phyloP scores from a whole-genome alignment of 768 basidiomycete genomes.

The Pisolithus albus region DNA sequence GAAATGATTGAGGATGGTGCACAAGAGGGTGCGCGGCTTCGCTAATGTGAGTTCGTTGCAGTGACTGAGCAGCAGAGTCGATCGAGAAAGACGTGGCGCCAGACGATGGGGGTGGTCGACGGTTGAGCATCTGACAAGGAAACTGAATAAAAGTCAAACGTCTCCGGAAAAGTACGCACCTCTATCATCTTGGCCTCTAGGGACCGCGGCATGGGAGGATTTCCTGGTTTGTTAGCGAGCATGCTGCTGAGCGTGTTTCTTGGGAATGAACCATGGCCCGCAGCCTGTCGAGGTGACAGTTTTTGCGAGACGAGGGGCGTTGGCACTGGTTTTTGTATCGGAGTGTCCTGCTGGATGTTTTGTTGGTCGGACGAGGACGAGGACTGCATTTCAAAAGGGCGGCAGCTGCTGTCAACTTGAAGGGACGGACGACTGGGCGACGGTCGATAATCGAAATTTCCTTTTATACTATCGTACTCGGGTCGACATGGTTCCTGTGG shows the following conservation, averaged over 20 bases:
- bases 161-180: constrained; percentile 37
- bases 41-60: constrained; percentile 34
- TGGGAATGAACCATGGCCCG: constrained; percentile 7
- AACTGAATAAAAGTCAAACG: not conserved
- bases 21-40: constrained; percentile 22
- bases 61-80: constrained; percentile 36
- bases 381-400: constrained; percentile 1
- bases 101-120: constrained; percentile 25
- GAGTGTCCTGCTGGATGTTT: constrained; percentile 18
- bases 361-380: not conserved
- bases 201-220: constrained; percentile 77
- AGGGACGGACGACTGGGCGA: constrained; percentile 10
- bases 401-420: constrained; percentile 1
- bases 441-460: constrained; percentile 29
- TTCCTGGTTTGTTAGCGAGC: constrained; percentile 36
- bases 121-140: constrained; percentile 39
- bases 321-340: constrained; percentile 1
- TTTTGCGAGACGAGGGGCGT: constrained; percentile 3
- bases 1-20: constrained; percentile 31
- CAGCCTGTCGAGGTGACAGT: constrained; percentile 11
- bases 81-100: constrained; percentile 24
- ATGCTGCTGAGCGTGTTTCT: constrained; percentile 34
- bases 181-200: constrained; percentile 93
- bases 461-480: constrained; percentile 15
- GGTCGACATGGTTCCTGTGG: constrained; percentile 11